Evolutionary conservation across 1,284 basidiomycete genomes (phyloP), one percentile per base, ranked within the genome.

Genomic region (Gymnopus androsaceus): DNA sequence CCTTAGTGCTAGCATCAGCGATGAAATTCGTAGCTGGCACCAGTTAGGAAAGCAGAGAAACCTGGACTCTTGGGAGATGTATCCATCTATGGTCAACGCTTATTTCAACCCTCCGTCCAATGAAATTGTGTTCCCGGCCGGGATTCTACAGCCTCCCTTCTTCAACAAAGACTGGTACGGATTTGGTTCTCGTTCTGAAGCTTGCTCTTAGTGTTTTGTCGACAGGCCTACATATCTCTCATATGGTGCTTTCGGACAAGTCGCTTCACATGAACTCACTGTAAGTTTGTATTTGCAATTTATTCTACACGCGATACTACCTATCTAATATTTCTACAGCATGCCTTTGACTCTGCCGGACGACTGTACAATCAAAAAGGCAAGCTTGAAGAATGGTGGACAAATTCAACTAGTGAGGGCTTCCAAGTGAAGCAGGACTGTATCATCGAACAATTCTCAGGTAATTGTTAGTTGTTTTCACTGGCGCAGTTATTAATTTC

Each of bases 101-200:
- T 92, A 92, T 70, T 90, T 86, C 71, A 88, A 88, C 60, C 90
- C 91, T 9, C 84, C 87, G 12, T 81, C 84, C 1, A 94, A 94
- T 59, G 88, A 92, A 87, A 96, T 98, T 57, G 93, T 95, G 15
- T 98, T 99, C 79, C 95, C 96, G 3, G 96, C 96, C 14, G 96
- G 96, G 37, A 95, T 98, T 66, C 75, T 98, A 40, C 93, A 90
- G 65, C 87, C 92, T 2, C 95, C 95, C 0, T 98, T 96, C 83
- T 98, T 97, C 79, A 84, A 84, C 14, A 77, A 84, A 54, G 77
- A 85, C 57, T 97, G 94, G 93, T 91, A 69, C 21, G 75, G 65
- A n/a, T 54, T 56, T 6, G 51, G 19, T 28, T 21, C 33, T 28
- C 1, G 55, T 40, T 6, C 14, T 40, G n/a, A 51, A 38, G 27